A percentile compares a stretch with the other conserved stretches of the same genome.
Conservation (phyloP, 192 early-diverging fungal genomes). For the Rhizoclosmatium sp. region DNA sequence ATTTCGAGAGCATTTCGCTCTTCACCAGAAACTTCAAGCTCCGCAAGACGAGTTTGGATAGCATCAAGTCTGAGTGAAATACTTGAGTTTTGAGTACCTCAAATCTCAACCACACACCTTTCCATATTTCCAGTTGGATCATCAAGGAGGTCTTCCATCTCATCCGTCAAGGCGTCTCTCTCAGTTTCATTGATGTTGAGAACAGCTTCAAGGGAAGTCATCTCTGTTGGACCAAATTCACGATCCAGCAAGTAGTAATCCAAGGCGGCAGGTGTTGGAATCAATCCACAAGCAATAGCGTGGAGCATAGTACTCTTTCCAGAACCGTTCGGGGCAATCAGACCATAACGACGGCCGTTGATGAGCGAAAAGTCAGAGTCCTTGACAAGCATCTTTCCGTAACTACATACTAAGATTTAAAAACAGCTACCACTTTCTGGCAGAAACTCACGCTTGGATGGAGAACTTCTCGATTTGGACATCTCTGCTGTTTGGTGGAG, state of each 20-base stretch:
- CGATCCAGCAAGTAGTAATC: conserved; percentile 96
- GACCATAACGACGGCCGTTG: conserved; percentile 96
- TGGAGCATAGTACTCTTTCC: conserved; percentile 94
- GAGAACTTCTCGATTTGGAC: conserved; percentile 88
- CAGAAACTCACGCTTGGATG: conserved; percentile 75
- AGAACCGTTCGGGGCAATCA: conserved; percentile 94
- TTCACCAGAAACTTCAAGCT: conserved; percentile 91
- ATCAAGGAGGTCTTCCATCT: conserved; percentile 47
- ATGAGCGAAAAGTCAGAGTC: conserved; percentile 96
- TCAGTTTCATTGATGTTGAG: conserved; percentile 87
- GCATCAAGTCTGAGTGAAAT: conserved; percentile 73
- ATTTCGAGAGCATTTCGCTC: conserved; percentile 88
- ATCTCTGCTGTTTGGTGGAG: conserved; percentile 88
- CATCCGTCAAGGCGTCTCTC: conserved; percentile 41
- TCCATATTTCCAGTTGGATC: conserved; percentile 45
- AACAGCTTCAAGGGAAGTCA: conserved; percentile 93
- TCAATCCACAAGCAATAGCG: conserved; percentile 90
- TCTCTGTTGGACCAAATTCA: conserved; percentile 93
- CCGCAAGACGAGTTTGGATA: conserved; percentile 94
- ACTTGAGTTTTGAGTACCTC: background rate
- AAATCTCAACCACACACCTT: conserved; percentile 34
- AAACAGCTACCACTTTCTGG: background rate
- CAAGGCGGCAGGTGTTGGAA: conserved; percentile 95
- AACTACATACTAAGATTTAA: background rate
- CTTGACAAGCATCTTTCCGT: conserved; percentile 88